Conservation (phyloP, 495 filamentous ascomycete species). For the Lasiosphaeria miniovina region DNA sequence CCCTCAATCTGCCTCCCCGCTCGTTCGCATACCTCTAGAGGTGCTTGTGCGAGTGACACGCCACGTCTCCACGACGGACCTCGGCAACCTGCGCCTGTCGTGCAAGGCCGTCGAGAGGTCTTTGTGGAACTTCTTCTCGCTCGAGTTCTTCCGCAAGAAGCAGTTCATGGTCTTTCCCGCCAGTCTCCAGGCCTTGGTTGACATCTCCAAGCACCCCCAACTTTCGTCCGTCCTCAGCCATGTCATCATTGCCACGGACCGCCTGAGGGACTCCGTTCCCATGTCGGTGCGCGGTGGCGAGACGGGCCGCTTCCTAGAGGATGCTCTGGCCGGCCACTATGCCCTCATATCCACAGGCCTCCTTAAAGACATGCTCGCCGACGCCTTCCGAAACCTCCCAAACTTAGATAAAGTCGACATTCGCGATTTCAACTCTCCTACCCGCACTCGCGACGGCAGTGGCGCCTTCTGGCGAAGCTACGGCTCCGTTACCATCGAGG, state of each 20-base stretch:
- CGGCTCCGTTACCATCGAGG: constrained; percentile 26
- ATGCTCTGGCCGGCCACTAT: constrained; percentile 22
- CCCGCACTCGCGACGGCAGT: constrained; percentile 29
- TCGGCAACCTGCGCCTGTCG: constrained; percentile 42
- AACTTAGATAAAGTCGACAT: constrained; percentile 48
- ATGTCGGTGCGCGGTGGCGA: neutral
- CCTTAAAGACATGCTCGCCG: constrained; percentile 45
- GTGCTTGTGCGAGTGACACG: constrained; percentile 41
- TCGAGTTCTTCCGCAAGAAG: constrained; percentile 55
- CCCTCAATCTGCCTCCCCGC: constrained; percentile 3
- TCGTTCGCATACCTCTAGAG: constrained; percentile 33
- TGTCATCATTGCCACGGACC: constrained; percentile 48
- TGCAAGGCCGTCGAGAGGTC: constrained; percentile 44
- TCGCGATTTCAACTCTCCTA: constrained; percentile 44
- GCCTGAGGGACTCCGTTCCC: neutral
- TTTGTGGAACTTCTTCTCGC: constrained; percentile 44
- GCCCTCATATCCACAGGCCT: constrained; percentile 37
- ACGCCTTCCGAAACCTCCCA: constrained; percentile 47
- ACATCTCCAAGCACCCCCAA: constrained; percentile 50
- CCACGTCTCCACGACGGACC: constrained; percentile 42
- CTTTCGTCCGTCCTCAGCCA: constrained; percentile 40
- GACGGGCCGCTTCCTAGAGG: neutral
- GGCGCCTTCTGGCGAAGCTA: constrained; percentile 34
- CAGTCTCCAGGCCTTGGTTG: constrained; percentile 49
- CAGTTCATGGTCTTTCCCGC: constrained; percentile 51